These are phyloP conservation scores for Blumeria graminis DNA, from an alignment of 2,329 filamentous ascomycete species.

Conservation along the genomic window DNA sequence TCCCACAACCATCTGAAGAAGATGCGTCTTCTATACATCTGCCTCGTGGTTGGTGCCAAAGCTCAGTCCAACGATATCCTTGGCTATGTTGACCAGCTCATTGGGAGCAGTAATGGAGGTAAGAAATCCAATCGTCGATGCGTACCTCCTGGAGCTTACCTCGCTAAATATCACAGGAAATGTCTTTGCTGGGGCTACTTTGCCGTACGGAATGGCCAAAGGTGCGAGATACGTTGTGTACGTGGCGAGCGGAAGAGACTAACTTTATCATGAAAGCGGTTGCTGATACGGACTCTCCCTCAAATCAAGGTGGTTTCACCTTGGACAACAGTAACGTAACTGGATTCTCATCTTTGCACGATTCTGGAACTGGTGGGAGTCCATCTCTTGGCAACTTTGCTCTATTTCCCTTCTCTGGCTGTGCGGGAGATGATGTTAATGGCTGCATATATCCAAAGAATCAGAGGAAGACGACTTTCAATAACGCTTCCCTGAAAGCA, in stretches of 20 bases:
- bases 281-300: constrained; percentile 23
- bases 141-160: background rate
- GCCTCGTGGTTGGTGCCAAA: background rate
- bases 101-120: constrained; percentile 29
- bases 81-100: constrained; percentile 24
- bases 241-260: background rate
- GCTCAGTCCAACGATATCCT: constrained; percentile 14
- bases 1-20: too few species aligned
- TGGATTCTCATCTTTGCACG: constrained; percentile 18
- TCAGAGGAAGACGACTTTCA: constrained; percentile 18
- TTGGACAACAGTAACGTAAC: constrained; percentile 19
- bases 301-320: constrained; percentile 32
- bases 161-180: constrained; percentile 15
- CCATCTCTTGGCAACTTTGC: constrained; percentile 52
- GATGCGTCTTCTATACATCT: background rate
- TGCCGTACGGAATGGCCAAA: constrained; percentile 21
- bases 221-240: background rate
- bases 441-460: constrained; percentile 33
- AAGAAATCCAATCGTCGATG: background rate
- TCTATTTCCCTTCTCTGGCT: constrained; percentile 40
- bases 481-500: constrained; percentile 27
- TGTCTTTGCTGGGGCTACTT: constrained; percentile 30
- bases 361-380: constrained; percentile 22
- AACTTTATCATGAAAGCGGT: constrained; percentile 20
- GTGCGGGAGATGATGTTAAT: constrained; percentile 34